Evolutionary conservation across 2,329 filamentous ascomycete genomes (phyloP).

Genomic region (Dactylellina sp.): DNA sequence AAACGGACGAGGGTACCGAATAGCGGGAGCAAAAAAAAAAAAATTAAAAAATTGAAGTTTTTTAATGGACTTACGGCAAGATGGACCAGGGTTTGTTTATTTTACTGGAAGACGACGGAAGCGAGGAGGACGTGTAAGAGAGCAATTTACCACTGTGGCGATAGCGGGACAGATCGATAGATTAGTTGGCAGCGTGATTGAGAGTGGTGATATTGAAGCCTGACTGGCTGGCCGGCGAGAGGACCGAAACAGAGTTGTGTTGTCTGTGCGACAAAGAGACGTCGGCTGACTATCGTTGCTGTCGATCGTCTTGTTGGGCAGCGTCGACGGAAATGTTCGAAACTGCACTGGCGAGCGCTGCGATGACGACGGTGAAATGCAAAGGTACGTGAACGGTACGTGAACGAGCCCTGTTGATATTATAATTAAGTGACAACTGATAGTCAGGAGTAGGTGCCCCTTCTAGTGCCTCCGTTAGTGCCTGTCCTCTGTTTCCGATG

Average conservation of each 20-base stretch:
- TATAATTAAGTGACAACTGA: background rate
- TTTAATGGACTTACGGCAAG: background rate
- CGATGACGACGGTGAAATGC: background rate
- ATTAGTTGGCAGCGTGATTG: background rate
- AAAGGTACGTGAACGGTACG: background rate
- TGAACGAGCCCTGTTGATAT: background rate
- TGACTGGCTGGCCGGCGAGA: background rate
- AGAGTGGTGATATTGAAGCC: background rate
- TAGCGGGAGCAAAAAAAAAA: background rate
- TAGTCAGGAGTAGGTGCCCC: slow-evolving; percentile 20
- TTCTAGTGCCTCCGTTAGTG: background rate
- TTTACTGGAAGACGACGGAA: background rate
- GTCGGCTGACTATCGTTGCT: slow-evolving; percentile 38
- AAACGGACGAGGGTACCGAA: slow-evolving; percentile 9
- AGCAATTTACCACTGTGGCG: no score
- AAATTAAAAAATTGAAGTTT: background rate
- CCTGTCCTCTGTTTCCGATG: slow-evolving; percentile 17
- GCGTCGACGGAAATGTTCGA: slow-evolving; percentile 20
- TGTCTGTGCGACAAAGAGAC: slow-evolving; percentile 44
- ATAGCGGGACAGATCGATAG: no score
- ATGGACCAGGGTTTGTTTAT: no score
- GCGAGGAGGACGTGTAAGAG: background rate
- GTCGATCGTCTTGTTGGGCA: slow-evolving; percentile 18
- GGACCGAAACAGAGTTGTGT: slow-evolving; percentile 19
- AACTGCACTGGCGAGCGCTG: no score